Evolutionary conservation across 345 rosid species (phyloP), one percentile per base, ranked within the genome.

Genomic region (Eucalyptus fibrosa): DNA sequence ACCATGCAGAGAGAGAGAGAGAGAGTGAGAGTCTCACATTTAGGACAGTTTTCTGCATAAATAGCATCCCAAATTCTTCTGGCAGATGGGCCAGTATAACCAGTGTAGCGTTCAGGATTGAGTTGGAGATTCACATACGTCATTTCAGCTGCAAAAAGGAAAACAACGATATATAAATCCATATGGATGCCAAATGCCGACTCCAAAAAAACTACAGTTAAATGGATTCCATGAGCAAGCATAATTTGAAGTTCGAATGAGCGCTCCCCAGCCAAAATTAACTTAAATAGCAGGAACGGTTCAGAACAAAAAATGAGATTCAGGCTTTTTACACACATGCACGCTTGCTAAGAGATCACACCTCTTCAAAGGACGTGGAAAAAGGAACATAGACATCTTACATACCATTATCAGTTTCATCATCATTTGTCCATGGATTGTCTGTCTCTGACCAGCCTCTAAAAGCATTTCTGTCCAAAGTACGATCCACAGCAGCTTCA

Each of bases 61-160:
- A 96, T 88, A 86, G 99, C 98, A 92, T 97, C 99, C 99, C 99
- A 97, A 93, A 97, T 96, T 93, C 99, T 95, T 94, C 98, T 92
- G 91, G 99, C 98, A 77, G 99, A 96, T 44, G 99, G 95, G 87
- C 98, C 98, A 89, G 90, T 91, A 51, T 97, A 96, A 86, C 99
- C 99, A 92, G 98, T 97, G 88, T 94, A 97, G 53, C 97, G 97
- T 89, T 97, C 99, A 55, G 98, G 98, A 91, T 97, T 97, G 92
- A 96, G 89, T 89, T 90, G 96, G 91, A 97, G 97, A 95, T 97
- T 97, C 82, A 97, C 99, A 94, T 96, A 97, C 4, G 97, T 97
- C 99, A 97, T 93, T 51, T 96, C 97, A 91, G 92, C 99, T 97
- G 96, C 87, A 91, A 91, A 91, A 91, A 8, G 55, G n/a, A 91